phyloP scores from a whole-genome alignment of 257 asterid species.

The Coffea canephora region DNA sequence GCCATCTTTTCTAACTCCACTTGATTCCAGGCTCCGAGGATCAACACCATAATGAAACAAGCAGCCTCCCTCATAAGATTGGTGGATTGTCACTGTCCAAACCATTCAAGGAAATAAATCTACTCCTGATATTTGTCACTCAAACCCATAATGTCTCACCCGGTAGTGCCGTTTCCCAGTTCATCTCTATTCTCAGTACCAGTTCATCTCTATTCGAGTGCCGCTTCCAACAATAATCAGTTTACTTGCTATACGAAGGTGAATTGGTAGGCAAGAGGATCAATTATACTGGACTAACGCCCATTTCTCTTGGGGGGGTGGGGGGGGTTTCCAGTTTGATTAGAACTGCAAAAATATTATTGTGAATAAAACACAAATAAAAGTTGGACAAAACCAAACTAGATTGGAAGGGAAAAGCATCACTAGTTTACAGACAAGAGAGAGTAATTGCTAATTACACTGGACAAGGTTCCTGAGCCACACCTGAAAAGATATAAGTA shows the following conservation, averaged over 20 bases:
- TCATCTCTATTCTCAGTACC: neutral
- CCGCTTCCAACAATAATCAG: neutral
- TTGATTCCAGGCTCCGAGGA: neutral
- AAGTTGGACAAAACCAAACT: neutral
- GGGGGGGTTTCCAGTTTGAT: neutral
- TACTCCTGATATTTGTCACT: neutral
- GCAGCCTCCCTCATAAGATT: neutral
- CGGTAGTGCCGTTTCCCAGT: neutral
- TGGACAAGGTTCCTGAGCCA: conserved; percentile 19
- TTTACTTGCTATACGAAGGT: neutral
- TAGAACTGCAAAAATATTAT: neutral
- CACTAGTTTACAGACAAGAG: conserved; percentile 14
- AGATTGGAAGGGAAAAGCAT: neutral
- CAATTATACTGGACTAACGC: too few relatives aligned
- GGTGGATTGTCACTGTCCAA: conserved; percentile 10
- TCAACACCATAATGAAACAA: neutral
- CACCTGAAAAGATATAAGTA: neutral
- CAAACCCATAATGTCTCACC: neutral
- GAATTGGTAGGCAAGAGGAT: neutral
- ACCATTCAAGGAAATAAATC: neutral
- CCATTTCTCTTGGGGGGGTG: too few relatives aligned
- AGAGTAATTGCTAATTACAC: conserved; percentile 17
- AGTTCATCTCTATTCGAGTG: neutral
- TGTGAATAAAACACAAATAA: neutral
- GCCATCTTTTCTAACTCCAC: neutral